phyloP scores from a whole-genome alignment of 2,329 filamentous ascomycete species.

The Sporothrix curviconia region DNA sequence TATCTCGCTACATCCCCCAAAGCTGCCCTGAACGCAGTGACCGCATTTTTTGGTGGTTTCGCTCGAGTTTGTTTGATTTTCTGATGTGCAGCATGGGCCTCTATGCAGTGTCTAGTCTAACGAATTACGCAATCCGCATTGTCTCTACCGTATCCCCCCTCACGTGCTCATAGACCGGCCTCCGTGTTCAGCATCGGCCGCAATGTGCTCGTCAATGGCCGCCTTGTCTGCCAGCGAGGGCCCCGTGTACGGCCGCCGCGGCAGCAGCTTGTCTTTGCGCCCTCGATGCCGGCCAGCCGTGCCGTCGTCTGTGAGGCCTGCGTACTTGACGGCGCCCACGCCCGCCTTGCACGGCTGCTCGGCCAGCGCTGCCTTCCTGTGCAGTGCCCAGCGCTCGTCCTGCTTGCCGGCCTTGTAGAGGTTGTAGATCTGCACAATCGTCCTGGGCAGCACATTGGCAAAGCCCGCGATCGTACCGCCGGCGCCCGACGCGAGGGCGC shows the following conservation, averaged over 20 bases:
- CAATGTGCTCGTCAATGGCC: neutral
- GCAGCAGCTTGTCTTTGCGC: conserved; percentile 51
- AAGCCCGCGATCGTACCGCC: conserved; percentile 57
- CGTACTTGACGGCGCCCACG: conserved; percentile 63
- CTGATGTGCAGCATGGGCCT: neutral
- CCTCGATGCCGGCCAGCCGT: conserved; percentile 49
- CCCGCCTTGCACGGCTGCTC: conserved; percentile 40
- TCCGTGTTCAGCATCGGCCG: neutral
- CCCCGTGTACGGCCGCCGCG: conserved; percentile 54
- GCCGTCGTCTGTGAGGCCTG: conserved; percentile 55
- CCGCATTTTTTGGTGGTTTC: too few species aligned
- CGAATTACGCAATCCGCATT: neutral
- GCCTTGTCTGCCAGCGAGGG: conserved; percentile 38
- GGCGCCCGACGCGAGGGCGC: conserved; percentile 49
- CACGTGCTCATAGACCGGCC: neutral
- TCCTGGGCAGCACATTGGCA: conserved; percentile 54
- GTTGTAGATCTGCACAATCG: conserved; percentile 51
- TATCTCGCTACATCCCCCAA: too few species aligned
- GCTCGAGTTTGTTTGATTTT: too few species aligned
- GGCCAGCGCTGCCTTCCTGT: conserved; percentile 4
- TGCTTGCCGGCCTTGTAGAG: conserved; percentile 39
- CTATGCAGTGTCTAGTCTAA: neutral
- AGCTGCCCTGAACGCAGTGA: too few species aligned
- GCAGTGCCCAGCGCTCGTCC: neutral
- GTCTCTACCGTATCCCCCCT: neutral